phyloP scores from a whole-genome alignment of 345 rosid genomes.

The Eucalyptus curtisii region DNA sequence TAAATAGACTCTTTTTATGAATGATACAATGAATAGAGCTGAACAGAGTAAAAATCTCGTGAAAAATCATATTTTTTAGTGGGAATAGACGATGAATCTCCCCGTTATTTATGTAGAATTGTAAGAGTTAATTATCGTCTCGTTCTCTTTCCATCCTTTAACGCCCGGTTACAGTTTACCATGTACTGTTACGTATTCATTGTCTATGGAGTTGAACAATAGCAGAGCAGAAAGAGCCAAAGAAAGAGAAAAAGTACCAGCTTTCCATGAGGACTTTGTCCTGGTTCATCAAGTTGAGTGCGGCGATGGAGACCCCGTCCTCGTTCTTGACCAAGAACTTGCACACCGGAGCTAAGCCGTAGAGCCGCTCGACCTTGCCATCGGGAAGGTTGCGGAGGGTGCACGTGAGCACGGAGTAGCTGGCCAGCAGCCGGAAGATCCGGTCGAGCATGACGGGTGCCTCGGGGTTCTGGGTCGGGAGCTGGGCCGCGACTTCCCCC shows the following conservation, averaged over 20 bases:
- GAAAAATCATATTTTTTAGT: neutral
- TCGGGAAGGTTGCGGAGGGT: conserved; percentile 22
- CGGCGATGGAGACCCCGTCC: conserved; percentile 71
- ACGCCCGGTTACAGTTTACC: neutral
- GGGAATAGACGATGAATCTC: neutral
- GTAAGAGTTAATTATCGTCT: neutral
- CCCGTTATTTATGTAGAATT: neutral
- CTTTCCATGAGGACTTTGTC: conserved; percentile 93
- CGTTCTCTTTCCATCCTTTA: neutral
- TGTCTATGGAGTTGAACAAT: neutral
- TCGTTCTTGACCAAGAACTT: conserved; percentile 71
- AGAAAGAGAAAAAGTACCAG: conserved; percentile 20
- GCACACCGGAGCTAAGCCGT: conserved; percentile 72
- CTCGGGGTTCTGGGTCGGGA: conserved; percentile 67
- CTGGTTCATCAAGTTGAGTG: conserved; percentile 77
- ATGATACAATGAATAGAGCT: too few relatives aligned
- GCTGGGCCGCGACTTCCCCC: conserved; percentile 45
- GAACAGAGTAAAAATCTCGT: neutral
- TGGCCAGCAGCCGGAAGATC: conserved; percentile 58
- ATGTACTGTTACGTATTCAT: neutral
- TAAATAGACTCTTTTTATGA: too few relatives aligned
- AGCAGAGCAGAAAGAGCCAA: neutral
- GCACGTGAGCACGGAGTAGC: conserved; percentile 60
- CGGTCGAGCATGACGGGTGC: conserved; percentile 82
- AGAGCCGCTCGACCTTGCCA: conserved; percentile 45